Base-by-base conservation (phyloP, 768 basidiomycete species). In the Pleurotus tuoliensis region DNA sequence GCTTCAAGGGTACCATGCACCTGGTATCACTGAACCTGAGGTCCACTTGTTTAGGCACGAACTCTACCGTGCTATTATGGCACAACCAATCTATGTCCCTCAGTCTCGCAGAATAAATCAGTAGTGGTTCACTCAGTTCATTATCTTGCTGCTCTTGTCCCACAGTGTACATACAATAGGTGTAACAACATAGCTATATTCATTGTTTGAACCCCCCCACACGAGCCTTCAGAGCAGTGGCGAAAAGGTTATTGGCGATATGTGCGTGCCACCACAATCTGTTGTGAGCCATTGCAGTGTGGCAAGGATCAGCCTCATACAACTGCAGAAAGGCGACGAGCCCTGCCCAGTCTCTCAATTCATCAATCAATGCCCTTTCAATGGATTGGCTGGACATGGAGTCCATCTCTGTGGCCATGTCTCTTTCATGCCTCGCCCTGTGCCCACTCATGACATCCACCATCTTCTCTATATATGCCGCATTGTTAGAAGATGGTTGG, bases 1-100 rank as follows among this genome's bases (percentile, higher is more conserved):
- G 16, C 24, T 66, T 5, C 59, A 59, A 12, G 66, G 65, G 1
- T 54, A 45, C 41, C 30, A 58, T 25, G 8, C 46, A 12, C 56
- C 62, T 1, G 37, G 52, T 2, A 43, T 43, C 3, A 4, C 40
- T 15, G 40, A 43, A 43, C 15, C 13, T 15, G 40, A 43, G 15
- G 18, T 43, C 13, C 18, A 18, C 18, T 15, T 18, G 18, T 5
- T 43, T 43, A 15, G 40, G 40, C 15, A 43, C 3, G 15, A 43
- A 18, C 40, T 43, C 40, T 43, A 43, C 40, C 13, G 40, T 15
- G 40, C 18, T 5, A 6, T 43, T 15, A 15, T 43, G 18, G 40
- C 18, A 43, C 40, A 43, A 43, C 40, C 40, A 43, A 18, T 43
- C 27, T 27, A 27, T 27, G 27, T 27, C 27, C 27, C 27, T 27